Percentiles rank a stretch among this genome's conserved stretches.
phyloP scores from a whole-genome alignment of 2,329 filamentous ascomycete species.

The Fusarium ramigenum region DNA sequence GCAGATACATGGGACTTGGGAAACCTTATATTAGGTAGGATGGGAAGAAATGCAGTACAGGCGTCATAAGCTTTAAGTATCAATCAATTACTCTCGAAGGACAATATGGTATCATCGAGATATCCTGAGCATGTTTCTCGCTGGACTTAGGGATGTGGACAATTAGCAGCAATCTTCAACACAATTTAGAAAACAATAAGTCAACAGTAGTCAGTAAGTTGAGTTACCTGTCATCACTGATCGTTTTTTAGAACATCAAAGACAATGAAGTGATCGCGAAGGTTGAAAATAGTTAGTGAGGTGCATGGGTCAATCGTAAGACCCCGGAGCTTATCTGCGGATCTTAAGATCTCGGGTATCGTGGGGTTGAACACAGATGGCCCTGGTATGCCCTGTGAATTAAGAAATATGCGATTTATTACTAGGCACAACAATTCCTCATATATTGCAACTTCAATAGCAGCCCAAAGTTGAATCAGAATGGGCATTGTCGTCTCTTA shows the following conservation, averaged over 20 bases:
- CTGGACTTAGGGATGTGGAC: too few relatives aligned
- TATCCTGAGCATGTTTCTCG: too few relatives aligned
- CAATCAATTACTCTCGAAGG: too few relatives aligned
- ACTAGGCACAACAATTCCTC: too few relatives aligned
- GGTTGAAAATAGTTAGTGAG: background rate
- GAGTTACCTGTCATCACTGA: too few relatives aligned
- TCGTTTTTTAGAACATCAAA: too few relatives aligned
- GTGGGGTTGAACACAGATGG: background rate
- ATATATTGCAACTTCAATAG: fast-evolving
- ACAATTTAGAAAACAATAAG: too few relatives aligned
- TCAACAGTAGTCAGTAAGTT: too few relatives aligned
- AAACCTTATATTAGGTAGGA: too few relatives aligned
- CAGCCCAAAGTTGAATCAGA: fast-evolving
- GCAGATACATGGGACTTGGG: too few relatives aligned
- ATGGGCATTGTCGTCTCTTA: background rate
- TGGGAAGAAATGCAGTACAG: fast-evolving
- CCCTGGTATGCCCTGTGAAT: fast-evolving
- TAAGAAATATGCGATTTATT: fast-evolving
- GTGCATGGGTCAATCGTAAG: background rate
- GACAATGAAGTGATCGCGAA: background rate
- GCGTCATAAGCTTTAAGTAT: too few relatives aligned
- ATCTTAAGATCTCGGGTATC: background rate
- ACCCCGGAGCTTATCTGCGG: background rate
- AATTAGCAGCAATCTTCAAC: too few relatives aligned
- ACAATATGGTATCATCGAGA: background rate